phyloP scores from a whole-genome alignment of 306 rosid species.

The Rosa chinensis region DNA sequence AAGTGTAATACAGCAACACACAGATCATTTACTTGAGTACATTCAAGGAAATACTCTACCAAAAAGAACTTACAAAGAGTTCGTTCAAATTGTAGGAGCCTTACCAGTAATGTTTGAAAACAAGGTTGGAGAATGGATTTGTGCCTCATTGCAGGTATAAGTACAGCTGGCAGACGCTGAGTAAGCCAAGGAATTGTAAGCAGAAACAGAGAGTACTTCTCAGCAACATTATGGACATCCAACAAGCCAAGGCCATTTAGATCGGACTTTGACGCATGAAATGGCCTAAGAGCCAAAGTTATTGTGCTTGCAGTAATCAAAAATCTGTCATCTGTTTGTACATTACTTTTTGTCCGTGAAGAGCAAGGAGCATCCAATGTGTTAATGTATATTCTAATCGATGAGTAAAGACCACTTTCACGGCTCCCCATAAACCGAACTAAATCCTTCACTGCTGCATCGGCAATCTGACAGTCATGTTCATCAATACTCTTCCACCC shows the following conservation, averaged over 20 bases:
- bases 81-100: slow-evolving; percentile 39
- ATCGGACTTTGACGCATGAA: slow-evolving; percentile 48
- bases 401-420: slow-evolving; percentile 65
- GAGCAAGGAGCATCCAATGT: slow-evolving; percentile 46
- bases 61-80: neutral
- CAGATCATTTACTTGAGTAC: neutral
- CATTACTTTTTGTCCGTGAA: slow-evolving; percentile 28
- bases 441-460: slow-evolving; percentile 61
- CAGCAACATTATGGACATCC: slow-evolving; percentile 56
- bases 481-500: slow-evolving; percentile 73
- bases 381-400: slow-evolving; percentile 64
- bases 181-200: slow-evolving; percentile 79
- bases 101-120: slow-evolving; percentile 78
- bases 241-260: slow-evolving; percentile 32
- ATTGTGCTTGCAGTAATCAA: slow-evolving; percentile 81
- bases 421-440: slow-evolving; percentile 56
- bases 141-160: slow-evolving; percentile 87
- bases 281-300: slow-evolving; percentile 84
- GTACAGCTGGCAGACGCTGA: slow-evolving; percentile 72
- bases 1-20: neutral
- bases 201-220: slow-evolving; percentile 54
- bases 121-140: slow-evolving; percentile 73
- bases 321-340: slow-evolving; percentile 58
- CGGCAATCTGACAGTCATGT: slow-evolving; percentile 44
- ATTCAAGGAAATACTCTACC: neutral